Evolutionary conservation across 2,329 filamentous ascomycete species (phyloP).

Genomic region (Corinectria fuckeliana): DNA sequence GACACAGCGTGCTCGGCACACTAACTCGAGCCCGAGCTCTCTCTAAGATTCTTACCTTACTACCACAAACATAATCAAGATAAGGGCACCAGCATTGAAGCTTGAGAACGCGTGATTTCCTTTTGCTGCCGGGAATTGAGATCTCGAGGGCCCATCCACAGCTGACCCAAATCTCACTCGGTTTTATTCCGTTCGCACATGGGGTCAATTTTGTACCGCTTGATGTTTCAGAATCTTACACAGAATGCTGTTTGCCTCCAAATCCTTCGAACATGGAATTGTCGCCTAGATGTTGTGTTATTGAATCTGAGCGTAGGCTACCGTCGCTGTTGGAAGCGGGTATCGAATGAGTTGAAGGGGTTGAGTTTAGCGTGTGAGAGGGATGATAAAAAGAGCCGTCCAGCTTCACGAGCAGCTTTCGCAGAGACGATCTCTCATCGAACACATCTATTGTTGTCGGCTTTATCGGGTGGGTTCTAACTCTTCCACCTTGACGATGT

Average conservation of each 20-base stretch:
- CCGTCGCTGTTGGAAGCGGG: too few species aligned
- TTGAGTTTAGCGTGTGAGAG: neutral
- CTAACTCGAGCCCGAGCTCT: neutral
- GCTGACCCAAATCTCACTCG: neutral
- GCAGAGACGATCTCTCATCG: too few species aligned
- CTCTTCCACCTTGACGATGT: too few species aligned
- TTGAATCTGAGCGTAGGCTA: too few species aligned
- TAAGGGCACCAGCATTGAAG: neutral
- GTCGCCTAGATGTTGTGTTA: too few species aligned
- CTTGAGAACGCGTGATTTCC: neutral
- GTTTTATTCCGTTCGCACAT: neutral
- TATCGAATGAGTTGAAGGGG: neutral
- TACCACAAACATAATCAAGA: neutral
- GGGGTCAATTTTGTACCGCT: neutral
- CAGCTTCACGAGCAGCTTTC: too few species aligned
- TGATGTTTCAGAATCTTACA: too few species aligned
- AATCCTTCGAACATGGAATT: too few species aligned
- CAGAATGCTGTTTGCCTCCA: too few species aligned
- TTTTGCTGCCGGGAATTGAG: neutral
- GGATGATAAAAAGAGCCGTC: neutral
- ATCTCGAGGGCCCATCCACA: neutral
- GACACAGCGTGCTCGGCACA: too few species aligned
- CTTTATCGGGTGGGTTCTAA: too few species aligned
- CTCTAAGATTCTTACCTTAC: neutral
- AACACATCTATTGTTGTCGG: neutral